Percentiles rank a stretch among this genome's conserved stretches.
phyloP scores from a whole-genome alignment of 495 filamentous ascomycete species.

The Penicillium ochrochloron region DNA sequence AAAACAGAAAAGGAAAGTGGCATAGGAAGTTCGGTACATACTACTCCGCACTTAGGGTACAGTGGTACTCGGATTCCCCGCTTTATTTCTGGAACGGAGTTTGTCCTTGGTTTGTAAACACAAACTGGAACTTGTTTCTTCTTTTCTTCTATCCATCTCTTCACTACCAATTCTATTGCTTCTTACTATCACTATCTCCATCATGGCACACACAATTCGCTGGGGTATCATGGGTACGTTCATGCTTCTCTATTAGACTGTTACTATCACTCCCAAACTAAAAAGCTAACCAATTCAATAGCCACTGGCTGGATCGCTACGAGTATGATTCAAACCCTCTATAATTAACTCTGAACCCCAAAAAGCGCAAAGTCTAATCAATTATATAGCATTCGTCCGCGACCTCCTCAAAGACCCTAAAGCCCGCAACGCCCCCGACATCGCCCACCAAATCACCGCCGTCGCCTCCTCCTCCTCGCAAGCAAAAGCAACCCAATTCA shows the following conservation, averaged over 20 bases:
- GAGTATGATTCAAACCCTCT: slow-evolving; percentile 48
- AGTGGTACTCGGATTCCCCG: not conserved
- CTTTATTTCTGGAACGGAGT: not conserved
- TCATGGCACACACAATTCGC: slow-evolving; percentile 60
- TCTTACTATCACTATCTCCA: slow-evolving; percentile 15
- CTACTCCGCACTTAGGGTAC: too few species aligned
- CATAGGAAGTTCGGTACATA: too few species aligned
- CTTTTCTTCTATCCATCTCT: not conserved
- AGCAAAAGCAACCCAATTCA: slow-evolving; percentile 71
- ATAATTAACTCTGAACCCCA: not conserved
- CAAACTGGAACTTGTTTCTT: not conserved
- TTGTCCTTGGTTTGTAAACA: not conserved
- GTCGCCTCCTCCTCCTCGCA: slow-evolving; percentile 80
- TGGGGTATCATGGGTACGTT: slow-evolving; percentile 77
- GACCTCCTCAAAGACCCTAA: slow-evolving; percentile 83
- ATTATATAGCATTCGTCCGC: slow-evolving; percentile 69
- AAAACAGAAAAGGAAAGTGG: too few species aligned
- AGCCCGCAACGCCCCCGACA: slow-evolving; percentile 69
- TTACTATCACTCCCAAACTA: not conserved
- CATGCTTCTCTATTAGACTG: not conserved
- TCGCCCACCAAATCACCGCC: slow-evolving; percentile 78
- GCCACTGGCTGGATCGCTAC: slow-evolving; percentile 82
- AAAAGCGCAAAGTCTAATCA: not conserved
- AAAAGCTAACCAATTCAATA: slow-evolving; percentile 33
- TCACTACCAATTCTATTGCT: not conserved